Conservation (phyloP, 2,329 filamentous ascomycete species). For the Diplodia intermedia region DNA sequence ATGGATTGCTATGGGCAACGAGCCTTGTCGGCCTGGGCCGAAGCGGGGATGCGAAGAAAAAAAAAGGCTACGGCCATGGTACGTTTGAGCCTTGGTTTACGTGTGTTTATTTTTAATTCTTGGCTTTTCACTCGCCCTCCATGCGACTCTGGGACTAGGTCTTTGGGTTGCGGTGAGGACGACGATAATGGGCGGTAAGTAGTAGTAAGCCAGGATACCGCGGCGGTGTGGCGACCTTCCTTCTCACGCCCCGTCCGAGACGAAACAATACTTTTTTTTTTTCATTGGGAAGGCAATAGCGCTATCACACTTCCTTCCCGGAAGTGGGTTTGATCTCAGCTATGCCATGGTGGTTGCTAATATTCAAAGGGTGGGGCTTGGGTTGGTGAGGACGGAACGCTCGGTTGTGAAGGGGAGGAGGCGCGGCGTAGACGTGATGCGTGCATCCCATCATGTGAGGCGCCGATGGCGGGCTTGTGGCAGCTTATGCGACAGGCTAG, state of each 20-base stretch:
- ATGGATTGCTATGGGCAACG: neutral
- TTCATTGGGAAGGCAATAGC: neutral
- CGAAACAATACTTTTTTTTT: neutral
- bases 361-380: neutral
- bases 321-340: neutral
- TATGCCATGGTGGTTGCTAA: constrained; percentile 15
- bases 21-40: neutral
- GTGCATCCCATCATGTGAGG: constrained; percentile 20
- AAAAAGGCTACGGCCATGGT: neutral
- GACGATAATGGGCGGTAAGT: neutral
- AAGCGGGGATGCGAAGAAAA: neutral
- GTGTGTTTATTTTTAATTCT: neutral
- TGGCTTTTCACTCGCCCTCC: neutral
- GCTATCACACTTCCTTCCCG: neutral
- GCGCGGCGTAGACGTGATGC: constrained; percentile 1
- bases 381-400: neutral
- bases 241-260: neutral
- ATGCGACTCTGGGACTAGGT: neutral
- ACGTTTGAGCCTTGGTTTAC: neutral
- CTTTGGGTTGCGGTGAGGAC: neutral
- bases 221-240: constrained; percentile 2
- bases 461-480: constrained; percentile 9
- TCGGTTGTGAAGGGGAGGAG: neutral
- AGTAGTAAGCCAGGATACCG: neutral
- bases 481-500: constrained; percentile 17